Percentiles rank a stretch among this genome's conserved stretches.
Evolutionary conservation across 768 basidiomycete genomes (phyloP).

Genomic region (Termitomyces titanicus): DNA sequence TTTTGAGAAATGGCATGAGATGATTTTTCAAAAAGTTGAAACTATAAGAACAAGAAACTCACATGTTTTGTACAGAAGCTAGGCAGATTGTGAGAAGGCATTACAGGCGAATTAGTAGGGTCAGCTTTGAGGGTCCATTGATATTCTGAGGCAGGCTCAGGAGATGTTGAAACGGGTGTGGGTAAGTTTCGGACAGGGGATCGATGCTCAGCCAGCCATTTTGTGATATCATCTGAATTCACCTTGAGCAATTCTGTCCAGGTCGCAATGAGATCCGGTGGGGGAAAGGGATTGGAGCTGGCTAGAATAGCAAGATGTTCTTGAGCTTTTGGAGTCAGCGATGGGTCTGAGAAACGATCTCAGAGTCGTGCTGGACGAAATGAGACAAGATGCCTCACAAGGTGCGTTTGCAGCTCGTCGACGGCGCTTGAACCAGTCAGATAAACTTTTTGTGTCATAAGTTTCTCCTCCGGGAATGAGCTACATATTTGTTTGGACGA

Average conservation of each 20-base stretch:
- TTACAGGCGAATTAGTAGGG: conserved; percentile 14
- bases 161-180: conserved; percentile 21
- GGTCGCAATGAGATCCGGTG: conserved; percentile 20
- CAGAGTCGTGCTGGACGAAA: background rate
- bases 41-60: background rate
- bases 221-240: conserved; percentile 17
- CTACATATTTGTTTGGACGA: conserved; percentile 1
- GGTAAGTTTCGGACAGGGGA: conserved; percentile 16
- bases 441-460: conserved; percentile 1
- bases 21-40: background rate
- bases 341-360: conserved; percentile 6
- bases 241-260: conserved; percentile 28
- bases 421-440: conserved; percentile 13
- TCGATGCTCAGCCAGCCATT: conserved; percentile 18
- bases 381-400: background rate
- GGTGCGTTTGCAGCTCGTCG: background rate
- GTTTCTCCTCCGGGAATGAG: conserved; percentile 11
- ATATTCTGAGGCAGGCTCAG: conserved; percentile 15
- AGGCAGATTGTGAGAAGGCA: conserved; percentile 6
- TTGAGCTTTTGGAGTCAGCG: conserved; percentile 19
- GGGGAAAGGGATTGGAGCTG: conserved; percentile 19
- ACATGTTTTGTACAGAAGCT: conserved; percentile 5
- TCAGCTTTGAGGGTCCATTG: conserved; percentile 14
- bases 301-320: conserved; percentile 21
- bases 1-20: background rate